phyloP scores from a whole-genome alignment of 192 early-diverging fungal genomes.

The Coemansia nantahalensis region DNA sequence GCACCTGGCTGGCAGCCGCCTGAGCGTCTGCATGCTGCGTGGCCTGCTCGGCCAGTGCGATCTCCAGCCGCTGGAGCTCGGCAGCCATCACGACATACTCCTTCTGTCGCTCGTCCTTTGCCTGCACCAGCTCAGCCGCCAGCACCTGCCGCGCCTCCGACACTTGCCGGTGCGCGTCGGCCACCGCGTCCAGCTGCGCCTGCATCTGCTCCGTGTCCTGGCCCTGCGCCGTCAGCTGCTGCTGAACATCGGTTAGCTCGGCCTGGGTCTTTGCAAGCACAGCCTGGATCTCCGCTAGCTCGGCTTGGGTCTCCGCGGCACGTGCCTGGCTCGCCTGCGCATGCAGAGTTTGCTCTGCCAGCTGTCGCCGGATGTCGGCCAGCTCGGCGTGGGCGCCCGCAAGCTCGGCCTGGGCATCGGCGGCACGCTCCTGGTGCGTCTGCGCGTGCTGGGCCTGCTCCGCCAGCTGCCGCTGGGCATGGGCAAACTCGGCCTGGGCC shows the following conservation, averaged over 20 bases:
- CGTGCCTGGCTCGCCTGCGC: too few species aligned
- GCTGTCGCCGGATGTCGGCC: too few species aligned
- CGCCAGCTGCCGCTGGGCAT: neutral
- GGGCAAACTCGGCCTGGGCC: neutral
- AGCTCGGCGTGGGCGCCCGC: too few species aligned
- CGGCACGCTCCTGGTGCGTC: too few species aligned
- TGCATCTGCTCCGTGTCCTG: too few species aligned
- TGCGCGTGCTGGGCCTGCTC: neutral
- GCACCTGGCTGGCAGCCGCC: neutral
- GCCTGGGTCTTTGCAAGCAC: too few species aligned
- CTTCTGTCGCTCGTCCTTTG: neutral
- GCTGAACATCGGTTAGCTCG: too few species aligned
- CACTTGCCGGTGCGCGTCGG: neutral
- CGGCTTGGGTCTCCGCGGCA: too few species aligned
- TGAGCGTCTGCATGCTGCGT: neutral
- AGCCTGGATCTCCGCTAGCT: too few species aligned
- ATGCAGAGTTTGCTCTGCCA: neutral
- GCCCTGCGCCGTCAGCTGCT: neutral
- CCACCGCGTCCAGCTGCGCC: constrained; percentile 9
- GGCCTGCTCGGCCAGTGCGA: neutral
- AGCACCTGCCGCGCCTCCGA: neutral
- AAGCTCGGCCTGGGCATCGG: too few species aligned
- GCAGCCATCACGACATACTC: neutral
- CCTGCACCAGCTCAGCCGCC: neutral
- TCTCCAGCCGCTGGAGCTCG: too few species aligned